These are phyloP conservation scores for Cyclospora cayetanensis DNA, from an alignment of 169 alveolate species.

Conservation along the genomic window DNA sequence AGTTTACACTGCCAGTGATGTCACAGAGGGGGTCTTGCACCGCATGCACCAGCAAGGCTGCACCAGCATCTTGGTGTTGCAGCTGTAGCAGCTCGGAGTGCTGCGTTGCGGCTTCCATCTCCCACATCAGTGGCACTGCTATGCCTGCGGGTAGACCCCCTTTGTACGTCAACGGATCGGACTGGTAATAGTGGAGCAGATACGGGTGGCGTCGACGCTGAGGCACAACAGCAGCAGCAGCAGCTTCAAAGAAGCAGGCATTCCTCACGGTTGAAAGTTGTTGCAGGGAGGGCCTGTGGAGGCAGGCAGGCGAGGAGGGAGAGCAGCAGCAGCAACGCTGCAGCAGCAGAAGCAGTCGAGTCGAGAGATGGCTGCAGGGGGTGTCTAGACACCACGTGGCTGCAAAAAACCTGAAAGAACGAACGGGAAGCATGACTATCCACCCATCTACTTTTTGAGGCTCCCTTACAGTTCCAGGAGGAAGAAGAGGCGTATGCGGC, in stretches of 20 bases:
- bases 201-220: neutral
- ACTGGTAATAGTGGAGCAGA: neutral
- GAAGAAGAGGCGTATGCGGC: neutral
- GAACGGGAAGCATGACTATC: no score
- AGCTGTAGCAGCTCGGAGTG: conserved; percentile 20
- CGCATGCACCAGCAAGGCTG: conserved; percentile 24
- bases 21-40: conserved; percentile 60
- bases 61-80: no score
- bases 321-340: neutral
- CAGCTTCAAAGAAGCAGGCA: neutral
- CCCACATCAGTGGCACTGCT: conserved; percentile 35
- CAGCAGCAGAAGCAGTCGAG: neutral
- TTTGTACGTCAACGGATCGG: conserved; percentile 64
- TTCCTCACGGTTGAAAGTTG: no score
- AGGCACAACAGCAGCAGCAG: conserved; percentile 22
- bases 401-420: no score
- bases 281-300: no score
- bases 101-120: conserved; percentile 10
- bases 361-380: no score
- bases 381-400: no score
- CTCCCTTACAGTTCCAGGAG: neutral
- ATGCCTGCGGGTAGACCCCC: conserved; percentile 28
- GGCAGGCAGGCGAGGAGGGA: neutral
- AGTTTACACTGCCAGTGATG: conserved; percentile 2
- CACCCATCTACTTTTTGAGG: no score